Evolutionary conservation across 1,139 yeast species (phyloP), one percentile per base, ranked within the genome.

Genomic region (Kodamaea sp.): DNA sequence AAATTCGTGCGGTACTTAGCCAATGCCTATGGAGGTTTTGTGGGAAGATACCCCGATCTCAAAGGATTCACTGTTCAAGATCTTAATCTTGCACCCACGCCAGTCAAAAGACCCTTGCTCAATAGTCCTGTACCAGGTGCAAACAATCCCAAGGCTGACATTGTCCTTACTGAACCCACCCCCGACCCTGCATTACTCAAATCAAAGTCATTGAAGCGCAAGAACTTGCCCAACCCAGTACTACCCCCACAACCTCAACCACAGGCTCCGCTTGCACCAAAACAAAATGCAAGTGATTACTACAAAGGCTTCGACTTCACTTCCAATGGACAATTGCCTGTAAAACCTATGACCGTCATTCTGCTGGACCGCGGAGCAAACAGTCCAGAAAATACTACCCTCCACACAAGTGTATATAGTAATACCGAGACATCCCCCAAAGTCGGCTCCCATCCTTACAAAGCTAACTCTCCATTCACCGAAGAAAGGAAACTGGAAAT

Each of bases 1-100:
- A 61, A 61, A 30, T 88, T 89, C 59, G 64, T 83, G 16, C 76
- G 82, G 26, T 76, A 80, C 19, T 55, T 88, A 29, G 65, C 84
- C 12, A 76, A 77, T 40, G 71, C 83, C 12, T 88, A 73, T 53
- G 80, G 84, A 35, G 78, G 76, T 39, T 83, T 82, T 44, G 80
- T 83, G 18, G 82, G 83, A 0, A 70, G 71, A 35, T 70, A 81
- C 32, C 96, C 96, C 0, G 64, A 63, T 13, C 53, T 89, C 47
- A 53, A 51, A 25, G 76, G 75, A 3, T 56, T 65, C 39, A 46
- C 63, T 0, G 29, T 61, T 8, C 59, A 55, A 24, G 73, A 67
- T 18, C 58, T 70, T 24, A 66, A 63, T 30, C 50, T 70, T 26
- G 63, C 70, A 2, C 51, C 55, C 5, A 44, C 38, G 1, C 70